Conservation (phyloP, 2,329 filamentous ascomycete species). For the Penicillium sp. region DNA sequence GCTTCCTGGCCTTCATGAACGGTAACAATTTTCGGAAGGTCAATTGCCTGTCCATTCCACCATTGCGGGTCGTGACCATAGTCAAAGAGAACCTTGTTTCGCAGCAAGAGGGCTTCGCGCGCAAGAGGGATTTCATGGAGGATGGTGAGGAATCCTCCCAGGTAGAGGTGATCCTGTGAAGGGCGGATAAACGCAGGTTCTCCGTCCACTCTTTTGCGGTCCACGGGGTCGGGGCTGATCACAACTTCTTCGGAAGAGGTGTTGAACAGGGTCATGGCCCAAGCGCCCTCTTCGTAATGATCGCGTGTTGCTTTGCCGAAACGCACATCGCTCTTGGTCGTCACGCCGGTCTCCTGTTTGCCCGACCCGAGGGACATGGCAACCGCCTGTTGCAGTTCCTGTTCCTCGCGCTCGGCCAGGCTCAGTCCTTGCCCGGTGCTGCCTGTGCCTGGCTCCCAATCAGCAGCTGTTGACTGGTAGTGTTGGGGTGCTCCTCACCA, state of each 20-base stretch:
- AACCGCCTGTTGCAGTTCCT: constrained; percentile 45
- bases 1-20: constrained; percentile 33
- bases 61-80: constrained; percentile 57
- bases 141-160: constrained; percentile 58
- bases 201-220: constrained; percentile 45
- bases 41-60: constrained; percentile 57
- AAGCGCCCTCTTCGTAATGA: constrained; percentile 51
- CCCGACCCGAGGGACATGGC: constrained; percentile 44
- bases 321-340: constrained; percentile 37
- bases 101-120: constrained; percentile 53
- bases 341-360: constrained; percentile 55
- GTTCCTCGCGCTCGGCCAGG: constrained; percentile 43
- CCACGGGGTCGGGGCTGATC: constrained; percentile 50
- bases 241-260: constrained; percentile 50
- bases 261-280: constrained; percentile 53
- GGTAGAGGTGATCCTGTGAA: constrained; percentile 49
- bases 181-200: constrained; percentile 58
- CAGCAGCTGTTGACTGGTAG: constrained; percentile 11
- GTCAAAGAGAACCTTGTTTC: constrained; percentile 42
- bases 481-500: constrained; percentile 21
- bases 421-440: constrained; percentile 32
- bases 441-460: constrained; percentile 15
- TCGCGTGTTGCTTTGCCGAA: constrained; percentile 55
- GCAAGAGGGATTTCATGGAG: constrained; percentile 58
- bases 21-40: constrained; percentile 50